These are phyloP conservation scores for Boeremia exigua DNA, from an alignment of 2,329 filamentous ascomycete genomes.

Conservation along the genomic window DNA sequence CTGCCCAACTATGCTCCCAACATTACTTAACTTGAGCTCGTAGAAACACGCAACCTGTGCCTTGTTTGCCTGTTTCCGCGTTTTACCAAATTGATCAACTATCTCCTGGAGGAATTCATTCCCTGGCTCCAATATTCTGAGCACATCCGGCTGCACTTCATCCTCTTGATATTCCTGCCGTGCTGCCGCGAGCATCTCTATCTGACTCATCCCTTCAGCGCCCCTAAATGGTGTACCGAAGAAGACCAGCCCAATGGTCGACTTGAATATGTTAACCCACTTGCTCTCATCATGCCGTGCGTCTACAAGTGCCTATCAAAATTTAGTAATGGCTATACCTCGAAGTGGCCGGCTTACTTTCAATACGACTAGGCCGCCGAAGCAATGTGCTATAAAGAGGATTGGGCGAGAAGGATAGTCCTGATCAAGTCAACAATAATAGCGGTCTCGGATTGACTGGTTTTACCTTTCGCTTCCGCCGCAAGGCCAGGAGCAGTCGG, in stretches of 20 bases:
- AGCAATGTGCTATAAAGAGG: neutral
- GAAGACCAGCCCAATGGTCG: neutral
- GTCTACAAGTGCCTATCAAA: neutral
- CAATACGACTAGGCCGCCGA: neutral
- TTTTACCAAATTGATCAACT: conserved; percentile 28
- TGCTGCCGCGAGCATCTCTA: conserved; percentile 33
- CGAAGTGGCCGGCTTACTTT: neutral
- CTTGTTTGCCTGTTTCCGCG: conserved; percentile 23
- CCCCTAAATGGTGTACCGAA: conserved; percentile 36
- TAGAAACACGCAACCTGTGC: conserved; percentile 30
- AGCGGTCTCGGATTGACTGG: neutral
- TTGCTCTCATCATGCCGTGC: neutral
- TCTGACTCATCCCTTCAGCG: conserved; percentile 31
- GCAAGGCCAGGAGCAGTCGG: conserved; percentile 27
- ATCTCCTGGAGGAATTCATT: conserved; percentile 32
- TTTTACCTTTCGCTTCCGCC: neutral
- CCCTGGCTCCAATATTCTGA: conserved; percentile 30
- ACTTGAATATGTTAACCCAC: neutral
- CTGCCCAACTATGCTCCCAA: conserved; percentile 35
- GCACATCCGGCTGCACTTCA: conserved; percentile 18
- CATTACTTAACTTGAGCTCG: conserved; percentile 33
- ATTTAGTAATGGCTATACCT: neutral
- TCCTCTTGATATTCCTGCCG: conserved; percentile 28
- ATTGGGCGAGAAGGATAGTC: neutral
- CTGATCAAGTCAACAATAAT: neutral